phyloP scores from a whole-genome alignment of 208 protist species.

The Trypanosoma scelopori region DNA sequence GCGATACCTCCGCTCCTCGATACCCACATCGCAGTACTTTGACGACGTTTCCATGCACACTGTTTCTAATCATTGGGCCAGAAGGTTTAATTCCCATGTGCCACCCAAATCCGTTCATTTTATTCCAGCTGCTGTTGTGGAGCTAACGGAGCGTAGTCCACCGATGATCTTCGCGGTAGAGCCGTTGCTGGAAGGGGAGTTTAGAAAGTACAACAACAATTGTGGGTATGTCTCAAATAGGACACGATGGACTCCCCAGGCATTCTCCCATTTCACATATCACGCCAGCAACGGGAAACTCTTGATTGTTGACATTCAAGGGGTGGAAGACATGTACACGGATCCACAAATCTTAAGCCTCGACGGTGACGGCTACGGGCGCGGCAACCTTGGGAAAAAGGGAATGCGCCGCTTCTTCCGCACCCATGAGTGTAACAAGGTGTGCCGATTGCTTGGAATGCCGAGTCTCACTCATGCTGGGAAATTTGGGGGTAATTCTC shows the following conservation, averaged over 20 bases:
- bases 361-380: slow-evolving; percentile 75
- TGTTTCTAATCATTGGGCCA: slow-evolving; percentile 75
- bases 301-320: slow-evolving; percentile 90
- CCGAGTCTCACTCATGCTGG: slow-evolving; percentile 34
- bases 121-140: slow-evolving; percentile 71
- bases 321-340: slow-evolving; percentile 88
- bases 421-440: slow-evolving; percentile 82
- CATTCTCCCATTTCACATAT: slow-evolving; percentile 92
- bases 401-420: slow-evolving; percentile 75
- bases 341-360: slow-evolving; percentile 89
- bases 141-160: slow-evolving; percentile 49
- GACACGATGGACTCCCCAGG: slow-evolving; percentile 82
- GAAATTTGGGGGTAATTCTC: neutral
- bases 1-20: slow-evolving; percentile 63
- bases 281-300: slow-evolving; percentile 57
- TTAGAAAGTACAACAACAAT: slow-evolving; percentile 93
- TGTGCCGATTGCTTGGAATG: slow-evolving; percentile 69
- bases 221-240: slow-evolving; percentile 72
- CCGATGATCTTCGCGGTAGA: slow-evolving; percentile 80
- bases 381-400: slow-evolving; percentile 75
- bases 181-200: slow-evolving; percentile 69
- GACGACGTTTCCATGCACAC: slow-evolving; percentile 87
- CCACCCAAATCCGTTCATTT: slow-evolving; percentile 76
- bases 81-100: slow-evolving; percentile 56
- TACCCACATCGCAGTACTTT: slow-evolving; percentile 73